Evolutionary conservation across 345 rosid species (phyloP).

Genomic region (Cochlearia excelsa): DNA sequence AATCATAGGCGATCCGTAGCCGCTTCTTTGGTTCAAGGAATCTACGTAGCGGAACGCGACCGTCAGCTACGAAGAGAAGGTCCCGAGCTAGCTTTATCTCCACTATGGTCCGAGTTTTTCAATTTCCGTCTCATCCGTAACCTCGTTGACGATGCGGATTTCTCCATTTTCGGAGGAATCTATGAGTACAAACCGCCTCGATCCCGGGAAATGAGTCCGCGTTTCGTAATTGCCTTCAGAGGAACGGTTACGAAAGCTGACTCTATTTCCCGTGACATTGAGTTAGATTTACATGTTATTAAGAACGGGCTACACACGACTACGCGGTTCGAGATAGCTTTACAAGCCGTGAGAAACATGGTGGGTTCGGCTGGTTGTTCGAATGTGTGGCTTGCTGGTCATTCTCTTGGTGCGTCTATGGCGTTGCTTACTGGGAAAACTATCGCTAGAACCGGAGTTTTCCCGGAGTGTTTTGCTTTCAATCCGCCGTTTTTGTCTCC

Average conservation of each 20-base stretch:
- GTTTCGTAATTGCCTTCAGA: conserved; percentile 67
- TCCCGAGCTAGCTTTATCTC: conserved; percentile 53
- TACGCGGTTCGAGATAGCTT: conserved; percentile 72
- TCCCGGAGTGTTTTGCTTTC: conserved; percentile 64
- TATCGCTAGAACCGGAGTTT: conserved; percentile 54
- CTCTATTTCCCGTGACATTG: conserved; percentile 63
- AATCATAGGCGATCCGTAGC: conserved; percentile 69
- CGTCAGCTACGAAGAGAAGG: conserved; percentile 73
- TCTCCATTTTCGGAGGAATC: conserved; percentile 75
- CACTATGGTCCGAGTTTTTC: conserved; percentile 86
- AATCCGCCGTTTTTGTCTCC: conserved; percentile 84
- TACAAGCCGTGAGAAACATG: conserved; percentile 65
- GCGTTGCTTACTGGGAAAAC: conserved; percentile 76
- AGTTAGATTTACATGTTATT: conserved; percentile 58
- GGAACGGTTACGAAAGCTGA: conserved; percentile 75
- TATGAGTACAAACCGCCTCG: conserved; percentile 55
- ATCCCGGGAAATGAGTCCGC: conserved; percentile 47
- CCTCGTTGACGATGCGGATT: conserved; percentile 69
- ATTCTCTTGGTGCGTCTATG: conserved; percentile 87
- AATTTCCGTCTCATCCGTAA: conserved; percentile 52
- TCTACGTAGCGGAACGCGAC: conserved; percentile 73
- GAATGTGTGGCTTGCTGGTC: conserved; percentile 87
- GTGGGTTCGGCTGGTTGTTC: conserved; percentile 64
- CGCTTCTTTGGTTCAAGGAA: conserved; percentile 81
- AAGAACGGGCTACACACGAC: conserved; percentile 64